Conservation (phyloP, 176 grass and related monocot genomes). For the Ampelocalamus luodianensis region DNA sequence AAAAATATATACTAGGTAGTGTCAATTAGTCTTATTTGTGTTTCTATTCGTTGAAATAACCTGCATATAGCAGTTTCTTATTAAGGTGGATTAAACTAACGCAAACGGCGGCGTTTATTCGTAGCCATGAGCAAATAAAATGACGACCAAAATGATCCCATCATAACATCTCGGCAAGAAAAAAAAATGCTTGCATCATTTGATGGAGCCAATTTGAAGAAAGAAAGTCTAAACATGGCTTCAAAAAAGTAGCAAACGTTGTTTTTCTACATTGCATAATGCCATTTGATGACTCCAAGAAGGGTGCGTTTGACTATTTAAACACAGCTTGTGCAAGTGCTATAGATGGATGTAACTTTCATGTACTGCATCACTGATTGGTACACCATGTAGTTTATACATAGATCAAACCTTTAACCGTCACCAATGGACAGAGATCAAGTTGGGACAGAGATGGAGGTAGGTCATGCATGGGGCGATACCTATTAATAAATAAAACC, state of each 20-base stretch:
- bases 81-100: not conserved
- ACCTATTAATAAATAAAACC: slow-evolving; percentile 28
- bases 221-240: not conserved
- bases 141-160: not conserved
- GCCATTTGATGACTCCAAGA: not conserved
- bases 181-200: not conserved
- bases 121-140: not conserved
- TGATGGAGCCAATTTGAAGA: slow-evolving; percentile 9
- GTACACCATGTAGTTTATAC: slow-evolving; percentile 31
- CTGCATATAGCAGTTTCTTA: not conserved
- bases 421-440: slow-evolving; percentile 10
- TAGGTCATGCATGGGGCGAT: not conserved
- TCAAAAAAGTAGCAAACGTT: not conserved
- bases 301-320: not conserved
- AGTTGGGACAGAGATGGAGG: not conserved
- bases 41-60: not conserved
- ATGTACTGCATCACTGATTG: slow-evolving; percentile 8
- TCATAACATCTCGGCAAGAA: not conserved
- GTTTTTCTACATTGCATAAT: slow-evolving; percentile 4
- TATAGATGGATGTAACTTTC: slow-evolving; percentile 40
- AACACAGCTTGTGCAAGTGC: not conserved
- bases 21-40: not conserved
- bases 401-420: slow-evolving; percentile 3
- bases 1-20: not conserved
- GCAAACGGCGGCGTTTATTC: not conserved